Percentiles rank a stretch among this genome's conserved stretches.
These are phyloP conservation scores for Pinus tabuliformis DNA, from an alignment of 75 land plant genomes.

Conservation along the genomic window DNA sequence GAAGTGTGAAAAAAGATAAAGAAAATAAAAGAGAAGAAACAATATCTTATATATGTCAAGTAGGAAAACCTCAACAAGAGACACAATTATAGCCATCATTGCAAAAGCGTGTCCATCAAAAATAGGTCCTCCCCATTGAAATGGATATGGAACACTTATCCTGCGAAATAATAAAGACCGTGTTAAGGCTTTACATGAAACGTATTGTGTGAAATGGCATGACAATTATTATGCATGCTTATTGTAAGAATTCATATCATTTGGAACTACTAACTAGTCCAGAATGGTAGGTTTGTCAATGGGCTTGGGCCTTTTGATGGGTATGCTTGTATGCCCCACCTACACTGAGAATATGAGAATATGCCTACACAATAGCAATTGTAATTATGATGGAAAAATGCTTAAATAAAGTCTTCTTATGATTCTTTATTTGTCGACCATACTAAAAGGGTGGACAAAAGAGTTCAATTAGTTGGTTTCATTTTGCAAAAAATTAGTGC, in stretches of 20 bases:
- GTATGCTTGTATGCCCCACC: conserved; percentile 85
- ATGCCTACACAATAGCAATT: conserved; percentile 70
- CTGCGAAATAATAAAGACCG: too few species aligned
- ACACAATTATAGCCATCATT: conserved; percentile 33
- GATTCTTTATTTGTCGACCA: conserved; percentile 36
- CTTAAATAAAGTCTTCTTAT: conserved; percentile 61
- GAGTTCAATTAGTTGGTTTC: too few species aligned
- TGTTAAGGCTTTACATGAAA: too few species aligned
- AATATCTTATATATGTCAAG: neutral
- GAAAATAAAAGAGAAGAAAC: neutral
- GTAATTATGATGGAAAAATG: conserved; percentile 34
- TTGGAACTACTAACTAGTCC: conserved; percentile 42
- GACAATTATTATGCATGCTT: too few species aligned
- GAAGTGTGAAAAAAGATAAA: neutral
- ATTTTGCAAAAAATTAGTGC: too few species aligned
- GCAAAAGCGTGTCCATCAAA: conserved; percentile 66
- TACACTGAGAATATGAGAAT: conserved; percentile 84
- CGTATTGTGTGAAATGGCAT: too few species aligned
- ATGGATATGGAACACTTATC: too few species aligned
- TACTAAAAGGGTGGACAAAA: neutral
- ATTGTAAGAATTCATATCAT: neutral
- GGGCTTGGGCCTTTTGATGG: conserved; percentile 44
- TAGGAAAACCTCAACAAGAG: too few species aligned
- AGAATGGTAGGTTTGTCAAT: conserved; percentile 84
- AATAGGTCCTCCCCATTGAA: too few species aligned